Evolutionary conservation across 202 grass and related monocot genomes (phyloP), one percentile per base, ranked within the genome.

Genomic region (Panicum virgatum): DNA sequence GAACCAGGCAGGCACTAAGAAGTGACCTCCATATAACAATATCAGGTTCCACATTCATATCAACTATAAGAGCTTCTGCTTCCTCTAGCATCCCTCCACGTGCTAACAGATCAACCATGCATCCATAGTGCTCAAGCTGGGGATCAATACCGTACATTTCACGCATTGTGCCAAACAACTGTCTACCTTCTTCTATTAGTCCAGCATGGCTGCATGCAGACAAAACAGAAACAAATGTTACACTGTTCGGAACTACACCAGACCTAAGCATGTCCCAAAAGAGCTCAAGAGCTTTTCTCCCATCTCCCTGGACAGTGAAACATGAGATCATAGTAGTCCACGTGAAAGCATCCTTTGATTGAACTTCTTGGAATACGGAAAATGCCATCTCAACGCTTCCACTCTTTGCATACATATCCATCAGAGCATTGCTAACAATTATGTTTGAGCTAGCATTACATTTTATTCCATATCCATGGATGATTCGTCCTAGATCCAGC

Each of bases 331-430:
- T 93, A 9, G 84, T 93, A n/a, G 94, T 97, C 88, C 91, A 97
- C 5, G 91, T 91, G 75, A 91, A 92, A 42, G 90, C 60, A 59
- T 97, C 89, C 89, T 93, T 97, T 8, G 60, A 14, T 0, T 40
- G 75, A 20, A 84, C 83, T 78, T 88, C 70, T 75, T 88, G 25
- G 12, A 97, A 97, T 9, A 93, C 66, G 0, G 65, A 60, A 83
- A 85, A 70, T 3, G 94, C 84, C 72, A 85, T 87, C 71, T 84
- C 70, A 40, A 80, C 72, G 1, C 81, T 61, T 20, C 91, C 94
- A 79, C 90, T 97, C 82, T 97, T 91, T 73, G 89, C 81, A 72
- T 97, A 93, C 94, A 97, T 97, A 80, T 93, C 91, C 53, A 97
- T 81, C 45, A 93, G 74, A 61, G 94, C 82, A 82, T 97, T 97